Percentiles rank a stretch among this genome's conserved stretches.
Conservation (phyloP, 352 stramenopile genomes). For the Saprolegnia diclina region DNA sequence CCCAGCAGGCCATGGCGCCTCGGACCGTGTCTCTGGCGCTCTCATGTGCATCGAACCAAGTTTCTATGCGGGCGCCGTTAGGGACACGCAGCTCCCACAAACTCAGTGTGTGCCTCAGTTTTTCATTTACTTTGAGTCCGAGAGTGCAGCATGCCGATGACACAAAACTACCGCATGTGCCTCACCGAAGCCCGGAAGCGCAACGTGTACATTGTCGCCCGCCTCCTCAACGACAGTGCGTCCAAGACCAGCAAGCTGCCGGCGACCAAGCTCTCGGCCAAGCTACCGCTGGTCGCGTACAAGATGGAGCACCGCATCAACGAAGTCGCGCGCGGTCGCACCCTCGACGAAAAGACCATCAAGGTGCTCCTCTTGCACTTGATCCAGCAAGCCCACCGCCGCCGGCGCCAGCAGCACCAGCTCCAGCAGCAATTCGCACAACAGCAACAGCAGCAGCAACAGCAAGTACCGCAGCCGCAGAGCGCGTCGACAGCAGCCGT, state of each 20-base stretch:
- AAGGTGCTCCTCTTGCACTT: neutral
- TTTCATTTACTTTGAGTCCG: neutral
- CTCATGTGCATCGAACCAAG: neutral
- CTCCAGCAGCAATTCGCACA: neutral
- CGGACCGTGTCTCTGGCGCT: neutral
- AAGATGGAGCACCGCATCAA: slow-evolving; percentile 15
- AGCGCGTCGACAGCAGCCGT: no score
- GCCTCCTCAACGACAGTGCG: slow-evolving; percentile 8
- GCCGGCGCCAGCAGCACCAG: neutral
- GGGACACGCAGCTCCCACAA: neutral
- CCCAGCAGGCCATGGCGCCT: neutral
- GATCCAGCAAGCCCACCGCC: slow-evolving; percentile 4
- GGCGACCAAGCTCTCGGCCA: neutral
- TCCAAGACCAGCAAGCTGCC: slow-evolving; percentile 5
- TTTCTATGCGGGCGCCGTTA: neutral
- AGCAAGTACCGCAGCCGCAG: no score
- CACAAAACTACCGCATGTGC: slow-evolving; percentile 17
- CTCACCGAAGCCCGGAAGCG: slow-evolving; percentile 13
- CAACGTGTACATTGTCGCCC: neutral
- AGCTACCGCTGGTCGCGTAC: slow-evolving; percentile 5
- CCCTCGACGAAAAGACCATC: slow-evolving; percentile 10
- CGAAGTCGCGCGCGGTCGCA: neutral
- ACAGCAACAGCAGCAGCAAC: neutral
- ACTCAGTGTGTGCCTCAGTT: neutral
- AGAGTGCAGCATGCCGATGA: slow-evolving; percentile 1